Conservation (phyloP, 345 rosid genomes). For the Syzygium jambos region DNA sequence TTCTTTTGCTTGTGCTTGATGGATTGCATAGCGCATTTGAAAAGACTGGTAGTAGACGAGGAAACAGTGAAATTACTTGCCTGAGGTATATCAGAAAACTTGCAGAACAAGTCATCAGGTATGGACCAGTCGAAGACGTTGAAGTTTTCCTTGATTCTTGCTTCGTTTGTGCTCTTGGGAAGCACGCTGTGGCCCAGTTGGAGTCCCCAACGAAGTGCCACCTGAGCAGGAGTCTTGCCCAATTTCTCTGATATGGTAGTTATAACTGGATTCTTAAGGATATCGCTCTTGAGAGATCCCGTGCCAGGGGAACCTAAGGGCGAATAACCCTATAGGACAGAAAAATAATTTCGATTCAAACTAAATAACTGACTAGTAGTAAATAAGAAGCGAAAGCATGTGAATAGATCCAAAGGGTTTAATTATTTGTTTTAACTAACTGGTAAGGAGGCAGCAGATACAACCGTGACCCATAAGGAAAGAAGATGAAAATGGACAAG, state of each 20-base stretch:
- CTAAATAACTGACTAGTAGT: background rate
- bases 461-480: background rate
- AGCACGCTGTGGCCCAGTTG: conserved; percentile 87
- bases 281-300: conserved; percentile 52
- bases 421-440: background rate
- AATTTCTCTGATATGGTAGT: conserved; percentile 48
- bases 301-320: conserved; percentile 88
- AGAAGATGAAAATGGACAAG: background rate
- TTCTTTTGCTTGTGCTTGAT: background rate
- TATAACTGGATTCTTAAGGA: conserved; percentile 46
- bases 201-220: conserved; percentile 81
- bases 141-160: conserved; percentile 64
- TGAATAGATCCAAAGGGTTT: background rate
- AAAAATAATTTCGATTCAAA: background rate
- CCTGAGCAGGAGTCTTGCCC: conserved; percentile 80
- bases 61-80: conserved; percentile 6
- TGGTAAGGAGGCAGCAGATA: background rate
- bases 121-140: conserved; percentile 72
- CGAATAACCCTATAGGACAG: conserved; percentile 56
- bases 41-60: background rate
- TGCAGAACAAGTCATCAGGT: conserved; percentile 59
- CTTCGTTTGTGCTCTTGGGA: conserved; percentile 69
- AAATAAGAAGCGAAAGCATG: background rate
- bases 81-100: conserved; percentile 65
- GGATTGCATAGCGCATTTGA: background rate